phyloP scores from a whole-genome alignment of 1,139 yeast genomes.

The Yamadazyma dushanensis region DNA sequence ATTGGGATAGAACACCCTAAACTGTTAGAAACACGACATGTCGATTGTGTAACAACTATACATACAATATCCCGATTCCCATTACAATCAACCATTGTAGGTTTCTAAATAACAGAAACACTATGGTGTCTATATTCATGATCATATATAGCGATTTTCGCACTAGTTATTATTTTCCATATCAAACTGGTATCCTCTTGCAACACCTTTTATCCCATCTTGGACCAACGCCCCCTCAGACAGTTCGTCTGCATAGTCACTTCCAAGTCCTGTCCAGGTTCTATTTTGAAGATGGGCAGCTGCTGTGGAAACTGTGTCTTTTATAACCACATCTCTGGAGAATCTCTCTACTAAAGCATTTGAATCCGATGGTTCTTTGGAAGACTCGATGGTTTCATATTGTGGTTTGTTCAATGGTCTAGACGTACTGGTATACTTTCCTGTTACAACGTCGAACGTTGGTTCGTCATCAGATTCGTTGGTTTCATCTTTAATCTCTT shows the following conservation, averaged over 20 bases:
- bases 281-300: slow-evolving; percentile 73
- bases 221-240: slow-evolving; percentile 70
- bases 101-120: not conserved
- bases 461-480: slow-evolving; percentile 68
- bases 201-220: slow-evolving; percentile 83
- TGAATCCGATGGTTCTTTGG: slow-evolving; percentile 13
- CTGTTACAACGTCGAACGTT: slow-evolving; percentile 86
- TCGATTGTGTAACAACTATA: not conserved
- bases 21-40: not conserved
- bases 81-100: not conserved
- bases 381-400: slow-evolving; percentile 60
- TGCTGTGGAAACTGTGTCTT: slow-evolving; percentile 85
- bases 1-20: too few species aligned
- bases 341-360: slow-evolving; percentile 56
- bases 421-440: slow-evolving; percentile 64
- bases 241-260: slow-evolving; percentile 59
- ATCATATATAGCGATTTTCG: not conserved
- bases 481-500: slow-evolving; percentile 19
- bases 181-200: slow-evolving; percentile 70
- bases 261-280: slow-evolving; percentile 89
- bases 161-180: slow-evolving; percentile 7
- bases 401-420: slow-evolving; percentile 70
- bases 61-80: not conserved
- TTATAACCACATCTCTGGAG: slow-evolving; percentile 61
- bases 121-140: not conserved